Conservation (phyloP, 495 filamentous ascomycete genomes). For the Talaromyces proteolyticus region DNA sequence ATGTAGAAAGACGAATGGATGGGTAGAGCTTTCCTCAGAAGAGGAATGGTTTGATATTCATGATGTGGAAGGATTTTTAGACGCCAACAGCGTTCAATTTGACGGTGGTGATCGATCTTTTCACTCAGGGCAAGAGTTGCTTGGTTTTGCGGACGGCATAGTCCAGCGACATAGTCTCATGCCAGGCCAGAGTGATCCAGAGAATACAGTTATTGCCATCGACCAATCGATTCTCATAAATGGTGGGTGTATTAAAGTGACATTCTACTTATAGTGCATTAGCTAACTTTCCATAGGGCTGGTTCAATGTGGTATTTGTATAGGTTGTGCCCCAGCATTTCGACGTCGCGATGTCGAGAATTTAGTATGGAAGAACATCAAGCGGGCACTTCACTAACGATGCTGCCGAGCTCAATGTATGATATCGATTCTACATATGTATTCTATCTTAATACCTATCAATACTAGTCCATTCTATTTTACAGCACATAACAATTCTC, state of each 20-base stretch:
- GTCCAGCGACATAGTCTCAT: no score
- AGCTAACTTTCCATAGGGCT: not conserved
- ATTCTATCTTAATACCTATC: not conserved
- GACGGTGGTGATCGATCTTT: no score
- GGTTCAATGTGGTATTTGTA: slow-evolving; percentile 4
- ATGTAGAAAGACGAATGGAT: slow-evolving; percentile 13
- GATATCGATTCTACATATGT: not conserved
- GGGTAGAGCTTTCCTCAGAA: slow-evolving; percentile 7
- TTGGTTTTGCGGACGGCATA: not conserved
- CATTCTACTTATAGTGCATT: no score
- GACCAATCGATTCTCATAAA: no score
- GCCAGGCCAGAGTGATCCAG: no score
- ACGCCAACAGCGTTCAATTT: not conserved
- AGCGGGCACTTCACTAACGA: not conserved
- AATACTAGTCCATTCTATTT: not conserved
- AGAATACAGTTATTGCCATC: no score
- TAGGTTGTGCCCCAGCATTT: slow-evolving; percentile 17
- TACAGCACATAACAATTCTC: not conserved
- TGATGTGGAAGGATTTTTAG: slow-evolving; percentile 14
- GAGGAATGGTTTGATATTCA: slow-evolving; percentile 18
- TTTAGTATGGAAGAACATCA: slow-evolving; percentile 9
- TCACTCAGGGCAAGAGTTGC: not conserved
- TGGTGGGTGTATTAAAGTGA: no score
- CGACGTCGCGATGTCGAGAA: slow-evolving; percentile 14
- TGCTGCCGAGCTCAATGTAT: no score